Conservation (phyloP, 23 red algal species). For the Pyropia haitanensis region DNA sequence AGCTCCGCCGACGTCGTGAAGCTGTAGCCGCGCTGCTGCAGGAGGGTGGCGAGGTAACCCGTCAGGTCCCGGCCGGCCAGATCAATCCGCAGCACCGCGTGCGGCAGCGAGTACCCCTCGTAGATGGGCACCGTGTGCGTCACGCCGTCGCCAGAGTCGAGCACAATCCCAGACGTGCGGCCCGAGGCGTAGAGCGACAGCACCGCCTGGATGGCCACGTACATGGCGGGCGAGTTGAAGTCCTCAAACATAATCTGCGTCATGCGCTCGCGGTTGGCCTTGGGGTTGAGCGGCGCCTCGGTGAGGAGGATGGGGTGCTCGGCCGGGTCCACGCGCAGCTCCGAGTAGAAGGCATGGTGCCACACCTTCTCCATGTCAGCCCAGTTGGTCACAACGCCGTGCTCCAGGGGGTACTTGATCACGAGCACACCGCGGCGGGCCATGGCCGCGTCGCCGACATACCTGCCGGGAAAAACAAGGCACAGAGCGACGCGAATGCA, state of each 20-base stretch:
- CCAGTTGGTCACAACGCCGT: conserved; percentile 99
- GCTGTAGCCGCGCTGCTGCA: conserved; percentile 88
- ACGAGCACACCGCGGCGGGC: conserved; percentile 89
- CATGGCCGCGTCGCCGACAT: conserved; percentile 88
- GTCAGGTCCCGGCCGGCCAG: conserved; percentile 98
- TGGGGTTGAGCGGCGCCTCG: conserved; percentile 98
- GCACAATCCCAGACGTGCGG: conserved; percentile 95
- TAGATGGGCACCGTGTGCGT: conserved; percentile 99
- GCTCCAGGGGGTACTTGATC: conserved; percentile 99
- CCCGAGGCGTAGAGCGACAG: conserved; percentile 96
- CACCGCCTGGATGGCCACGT: conserved; percentile 99
- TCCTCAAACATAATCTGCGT: conserved; percentile 99
- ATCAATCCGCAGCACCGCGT: conserved; percentile 94
- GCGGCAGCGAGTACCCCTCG: conserved; percentile 93
- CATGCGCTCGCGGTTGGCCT: conserved; percentile 92
- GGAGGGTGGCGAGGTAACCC: conserved; percentile 81
- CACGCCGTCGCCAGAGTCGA: conserved; percentile 99
- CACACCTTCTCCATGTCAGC: conserved; percentile 99
- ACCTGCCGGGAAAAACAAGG: no score
- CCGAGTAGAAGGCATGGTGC: conserved; percentile 97
- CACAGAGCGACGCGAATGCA: no score
- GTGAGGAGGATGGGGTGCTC: conserved; percentile 96
- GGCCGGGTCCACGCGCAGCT: conserved; percentile 85
- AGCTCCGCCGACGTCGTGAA: conserved; percentile 99
- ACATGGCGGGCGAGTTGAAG: conserved; percentile 97